Percentiles rank a stretch among this genome's conserved stretches.
Evolutionary conservation across 805 yeast genomes (phyloP).

Genomic region (Hanseniaspora singularis): DNA sequence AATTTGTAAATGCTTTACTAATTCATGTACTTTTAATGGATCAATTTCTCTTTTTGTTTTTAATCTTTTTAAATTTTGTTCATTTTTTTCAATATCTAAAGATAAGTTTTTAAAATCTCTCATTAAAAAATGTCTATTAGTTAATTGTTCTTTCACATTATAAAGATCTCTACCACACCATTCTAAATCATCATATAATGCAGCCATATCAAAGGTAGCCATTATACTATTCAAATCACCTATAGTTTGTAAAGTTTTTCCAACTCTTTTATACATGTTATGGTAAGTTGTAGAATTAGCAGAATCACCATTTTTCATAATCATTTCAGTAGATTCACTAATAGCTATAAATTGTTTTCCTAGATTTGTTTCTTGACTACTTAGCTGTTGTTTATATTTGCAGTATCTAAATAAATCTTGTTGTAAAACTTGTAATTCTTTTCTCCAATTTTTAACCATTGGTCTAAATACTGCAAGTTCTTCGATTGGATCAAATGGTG

Average conservation of each 20-base stretch:
- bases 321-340: constrained; percentile 21
- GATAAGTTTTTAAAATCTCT: constrained; percentile 76
- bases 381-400: constrained; percentile 36
- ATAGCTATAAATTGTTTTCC: constrained; percentile 29
- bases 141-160: constrained; percentile 80
- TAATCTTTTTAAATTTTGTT: constrained; percentile 56
- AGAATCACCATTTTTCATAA: too few relatives aligned
- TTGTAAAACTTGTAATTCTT: constrained; percentile 39
- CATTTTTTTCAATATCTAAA: constrained; percentile 55
- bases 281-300: too few relatives aligned
- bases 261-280: constrained; percentile 63
- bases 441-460: constrained; percentile 61
- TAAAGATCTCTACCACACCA: constrained; percentile 63
- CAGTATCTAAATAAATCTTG: constrained; percentile 47
- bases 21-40: constrained; percentile 84
- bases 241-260: constrained; percentile 52
- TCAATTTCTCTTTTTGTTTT: constrained; percentile 64
- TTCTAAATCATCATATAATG: constrained; percentile 63
- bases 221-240: constrained; percentile 69
- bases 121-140: constrained; percentile 86
- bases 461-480: constrained; percentile 83
- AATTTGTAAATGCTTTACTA: constrained; percentile 63
- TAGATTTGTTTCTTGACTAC: constrained; percentile 44
- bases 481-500: constrained; percentile 78
- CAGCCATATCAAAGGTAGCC: constrained; percentile 59